Evolutionary conservation across 2,329 filamentous ascomycete genomes (phyloP), one percentile per base, ranked within the genome.

Genomic region (Alternaria incomplexa): DNA sequence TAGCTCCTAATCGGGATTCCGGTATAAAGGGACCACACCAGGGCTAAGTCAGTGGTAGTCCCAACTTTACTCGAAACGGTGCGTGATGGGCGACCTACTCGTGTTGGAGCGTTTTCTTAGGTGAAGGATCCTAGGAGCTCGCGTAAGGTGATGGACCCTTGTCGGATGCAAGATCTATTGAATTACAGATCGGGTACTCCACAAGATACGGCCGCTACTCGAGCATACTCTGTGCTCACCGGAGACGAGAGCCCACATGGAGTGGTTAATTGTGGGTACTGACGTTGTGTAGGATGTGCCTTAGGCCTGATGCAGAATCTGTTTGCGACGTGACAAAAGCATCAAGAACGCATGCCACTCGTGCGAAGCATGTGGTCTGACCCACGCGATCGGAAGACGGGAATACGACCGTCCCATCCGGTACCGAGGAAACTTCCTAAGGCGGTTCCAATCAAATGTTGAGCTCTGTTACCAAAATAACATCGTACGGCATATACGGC

Each of bases 101-200:
- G 26, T 51, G 45, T 54, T 53, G 60, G 13, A 52, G 20, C 23
- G 23, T 36, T 46, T 51, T 46, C 43, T 25, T 17, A 20, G 57
- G 43, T 30, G 32, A 48, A 25, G 28, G 60, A 48, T 55, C 53
- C 53, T 28, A 36, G 43, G 13, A 44, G 44, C 59, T 61, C 61
- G 60, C 50, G 44, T 65, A 50, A 44, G 53, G 60, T 32, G 44
- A 15, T 45, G 43, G 56, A 54, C 36, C 61, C 51, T 22, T n/a
- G 56, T 40, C 23, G 36, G 44, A 56, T 57, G 56, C 53, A 63
- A 51, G 48, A 65, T 65, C 47, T 65, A 65, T 63, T 61, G 63
- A 55, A 63, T 57, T 47, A 48, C 46, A 55, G 56, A 50, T 51
- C 56, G 17, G 50, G 26, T 43, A 55, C 56, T 60, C 61, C 61